Percentiles rank a stretch among this genome's conserved stretches.
Evolutionary conservation across 2,329 filamentous ascomycete genomes (phyloP).

Genomic region (Fusarium floridanum): DNA sequence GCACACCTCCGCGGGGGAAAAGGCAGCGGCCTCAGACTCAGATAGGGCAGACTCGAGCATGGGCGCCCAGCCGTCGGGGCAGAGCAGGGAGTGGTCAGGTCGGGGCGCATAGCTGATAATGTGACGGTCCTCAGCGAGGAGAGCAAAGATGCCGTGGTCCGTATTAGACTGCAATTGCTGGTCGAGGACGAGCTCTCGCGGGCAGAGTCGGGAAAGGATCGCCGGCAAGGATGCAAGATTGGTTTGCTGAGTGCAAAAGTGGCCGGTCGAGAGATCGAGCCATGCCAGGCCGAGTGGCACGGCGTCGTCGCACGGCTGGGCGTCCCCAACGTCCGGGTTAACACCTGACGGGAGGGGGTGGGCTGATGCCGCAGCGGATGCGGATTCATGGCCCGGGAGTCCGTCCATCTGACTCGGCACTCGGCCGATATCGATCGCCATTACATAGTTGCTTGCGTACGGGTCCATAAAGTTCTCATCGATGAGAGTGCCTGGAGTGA

Average conservation of each 20-base stretch:
- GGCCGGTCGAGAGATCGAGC: constrained; percentile 94
- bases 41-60: constrained; percentile 83
- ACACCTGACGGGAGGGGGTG: constrained; percentile 38
- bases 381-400: constrained; percentile 27
- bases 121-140: constrained; percentile 81
- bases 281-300: constrained; percentile 82
- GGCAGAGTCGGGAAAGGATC: constrained; percentile 83
- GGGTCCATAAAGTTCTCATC: constrained; percentile 98
- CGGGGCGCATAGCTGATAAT: constrained; percentile 81
- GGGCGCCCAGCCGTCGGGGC: constrained; percentile 75
- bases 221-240: constrained; percentile 80
- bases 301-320: constrained; percentile 29
- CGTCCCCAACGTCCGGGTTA: constrained; percentile 26
- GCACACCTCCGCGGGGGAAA: constrained; percentile 76
- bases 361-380: constrained; percentile 33
- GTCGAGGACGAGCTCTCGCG: constrained; percentile 87
- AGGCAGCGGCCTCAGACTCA: constrained; percentile 63
- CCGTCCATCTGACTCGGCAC: constrained; percentile 24
- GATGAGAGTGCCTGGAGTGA: constrained; percentile 95
- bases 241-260: constrained; percentile 88
- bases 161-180: constrained; percentile 69
- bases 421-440: constrained; percentile 76
- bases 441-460: constrained; percentile 91
- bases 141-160: constrained; percentile 71
- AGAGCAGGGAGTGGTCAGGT: constrained; percentile 58